Evolutionary conservation across 768 basidiomycete genomes (phyloP), one percentile per base, ranked within the genome.

Genomic region (Mycena chlorophos): DNA sequence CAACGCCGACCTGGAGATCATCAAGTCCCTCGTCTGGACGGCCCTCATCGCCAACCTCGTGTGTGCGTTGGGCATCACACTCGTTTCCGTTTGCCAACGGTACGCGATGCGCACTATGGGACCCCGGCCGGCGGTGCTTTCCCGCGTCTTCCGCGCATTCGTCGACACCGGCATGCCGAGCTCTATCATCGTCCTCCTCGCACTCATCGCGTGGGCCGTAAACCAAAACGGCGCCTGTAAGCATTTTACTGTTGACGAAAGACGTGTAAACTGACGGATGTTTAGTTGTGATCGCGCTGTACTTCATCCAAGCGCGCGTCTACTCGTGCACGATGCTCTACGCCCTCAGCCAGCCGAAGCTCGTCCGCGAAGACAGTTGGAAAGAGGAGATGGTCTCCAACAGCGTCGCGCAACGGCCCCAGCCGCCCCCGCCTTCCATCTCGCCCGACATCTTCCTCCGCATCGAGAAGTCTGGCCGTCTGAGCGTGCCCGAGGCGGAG

Each of bases 241-340:
- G 54, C 5, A 5, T 17, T 30, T 20, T 20, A 17, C 40, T 17
- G 16, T 30, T 49, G 27, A 29, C n/a, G 20, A 2, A 14, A 5
- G 14, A n/a, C 23, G 3, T 27, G 13, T 12, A 17, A 5, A 20
- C 16, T 43, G 22, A 27, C 49, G 23, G 0, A 52, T 46, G 31
- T 20, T 6, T 22, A 60, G 55, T 52, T 34, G 52, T 60, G 14
- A 37, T 60, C 19, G 59, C 40, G 27, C 55, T 60, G 5, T 50
- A 50, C 39, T 56, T 56, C 37, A 6, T 60, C n/a, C 51, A 60
- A 23, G 51, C 59, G n/a, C 55, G 59, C 3, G 39, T 56, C 30
- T 60, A 60, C 48, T 56, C 59, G 8, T 53, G 51, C 55, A 60
- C 55, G 26, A 56, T 60, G 59, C 27, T 60, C 27, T 51, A 55